A percentile compares a stretch with the other conserved stretches of the same genome.
These are phyloP conservation scores for Aspergillus steynii DNA, from an alignment of 495 filamentous ascomycete genomes.

Conservation along the genomic window DNA sequence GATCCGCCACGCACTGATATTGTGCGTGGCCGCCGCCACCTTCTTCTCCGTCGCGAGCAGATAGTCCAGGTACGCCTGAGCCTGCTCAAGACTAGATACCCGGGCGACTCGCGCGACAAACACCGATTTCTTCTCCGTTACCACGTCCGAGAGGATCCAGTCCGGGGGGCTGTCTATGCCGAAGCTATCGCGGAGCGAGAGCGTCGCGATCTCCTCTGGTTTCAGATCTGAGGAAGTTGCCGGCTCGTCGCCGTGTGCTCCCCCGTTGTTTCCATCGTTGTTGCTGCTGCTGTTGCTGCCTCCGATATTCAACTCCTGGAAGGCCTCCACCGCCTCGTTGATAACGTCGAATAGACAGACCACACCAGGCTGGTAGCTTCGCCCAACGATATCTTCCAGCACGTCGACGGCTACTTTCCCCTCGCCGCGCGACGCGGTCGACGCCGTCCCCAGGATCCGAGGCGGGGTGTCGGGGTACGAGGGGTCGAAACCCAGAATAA, in stretches of 20 bases:
- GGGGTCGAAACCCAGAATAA: constrained; percentile 66
- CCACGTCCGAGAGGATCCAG: constrained; percentile 70
- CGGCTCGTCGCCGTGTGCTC: constrained; percentile 17
- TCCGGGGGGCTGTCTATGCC: constrained; percentile 48
- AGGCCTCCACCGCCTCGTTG: constrained; percentile 52
- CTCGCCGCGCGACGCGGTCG: constrained; percentile 57
- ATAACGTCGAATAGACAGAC: constrained; percentile 89
- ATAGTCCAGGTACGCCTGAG: constrained; percentile 66
- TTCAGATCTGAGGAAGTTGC: constrained; percentile 15
- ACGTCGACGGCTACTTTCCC: constrained; percentile 66
- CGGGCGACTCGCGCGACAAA: constrained; percentile 76
- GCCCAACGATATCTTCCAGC: constrained; percentile 62
- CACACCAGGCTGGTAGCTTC: constrained; percentile 67
- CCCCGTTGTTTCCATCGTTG: constrained; percentile 12
- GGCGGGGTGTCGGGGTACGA: constrained; percentile 75
- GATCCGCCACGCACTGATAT: constrained; percentile 75
- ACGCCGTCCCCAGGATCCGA: constrained; percentile 62
- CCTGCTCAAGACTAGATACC: constrained; percentile 68
- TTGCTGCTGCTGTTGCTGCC: constrained; percentile 21
- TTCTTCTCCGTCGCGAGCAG: constrained; percentile 79
- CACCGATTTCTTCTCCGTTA: constrained; percentile 82
- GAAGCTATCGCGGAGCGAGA: constrained; percentile 36
- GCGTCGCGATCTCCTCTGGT: constrained; percentile 22
- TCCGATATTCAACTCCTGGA: constrained; percentile 50
- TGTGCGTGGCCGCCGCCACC: constrained; percentile 83